These are phyloP conservation scores for Penicillium fuscoglaucum DNA, from an alignment of 2,329 filamentous ascomycete genomes.

Conservation along the genomic window DNA sequence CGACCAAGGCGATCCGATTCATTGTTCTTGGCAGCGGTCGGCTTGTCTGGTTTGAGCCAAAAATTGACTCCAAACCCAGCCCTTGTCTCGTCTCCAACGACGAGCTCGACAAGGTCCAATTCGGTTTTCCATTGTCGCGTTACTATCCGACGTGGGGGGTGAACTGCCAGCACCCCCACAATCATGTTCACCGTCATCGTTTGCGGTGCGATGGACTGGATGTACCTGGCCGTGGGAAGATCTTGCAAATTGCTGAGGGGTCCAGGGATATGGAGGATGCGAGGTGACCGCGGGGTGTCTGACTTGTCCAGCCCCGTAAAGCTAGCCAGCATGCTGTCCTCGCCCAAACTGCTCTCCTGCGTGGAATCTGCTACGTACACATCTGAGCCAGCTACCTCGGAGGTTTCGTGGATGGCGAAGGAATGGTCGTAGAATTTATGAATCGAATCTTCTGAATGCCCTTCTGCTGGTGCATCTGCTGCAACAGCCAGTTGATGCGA, in stretches of 20 bases:
- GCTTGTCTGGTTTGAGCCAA: constrained; percentile 62
- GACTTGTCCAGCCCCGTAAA: constrained; percentile 8
- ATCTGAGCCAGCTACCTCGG: constrained; percentile 28
- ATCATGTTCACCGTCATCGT: constrained; percentile 81
- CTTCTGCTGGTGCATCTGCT: neutral
- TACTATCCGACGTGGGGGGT: constrained; percentile 65
- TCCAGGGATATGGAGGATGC: constrained; percentile 39
- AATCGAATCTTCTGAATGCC: constrained; percentile 32
- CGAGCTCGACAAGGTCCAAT: constrained; percentile 70
- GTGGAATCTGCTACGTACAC: constrained; percentile 21
- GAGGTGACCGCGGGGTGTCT: constrained; percentile 7
- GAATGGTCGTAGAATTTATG: constrained; percentile 77
- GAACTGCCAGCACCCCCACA: constrained; percentile 73
- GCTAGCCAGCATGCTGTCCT: constrained; percentile 18
- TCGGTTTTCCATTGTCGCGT: constrained; percentile 56
- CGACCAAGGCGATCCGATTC: constrained; percentile 38
- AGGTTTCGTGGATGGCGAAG: constrained; percentile 66
- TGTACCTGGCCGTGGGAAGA: constrained; percentile 66
- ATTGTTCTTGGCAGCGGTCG: constrained; percentile 13
- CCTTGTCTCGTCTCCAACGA: constrained; percentile 82
- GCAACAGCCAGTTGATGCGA: constrained; percentile 31
- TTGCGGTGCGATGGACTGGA: constrained; percentile 70
- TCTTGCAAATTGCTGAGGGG: constrained; percentile 65
- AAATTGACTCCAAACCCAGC: constrained; percentile 80
- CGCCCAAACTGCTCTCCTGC: constrained; percentile 28